Conservation (phyloP, 2,329 filamentous ascomycete genomes). For the Pezicula rhizophila region DNA sequence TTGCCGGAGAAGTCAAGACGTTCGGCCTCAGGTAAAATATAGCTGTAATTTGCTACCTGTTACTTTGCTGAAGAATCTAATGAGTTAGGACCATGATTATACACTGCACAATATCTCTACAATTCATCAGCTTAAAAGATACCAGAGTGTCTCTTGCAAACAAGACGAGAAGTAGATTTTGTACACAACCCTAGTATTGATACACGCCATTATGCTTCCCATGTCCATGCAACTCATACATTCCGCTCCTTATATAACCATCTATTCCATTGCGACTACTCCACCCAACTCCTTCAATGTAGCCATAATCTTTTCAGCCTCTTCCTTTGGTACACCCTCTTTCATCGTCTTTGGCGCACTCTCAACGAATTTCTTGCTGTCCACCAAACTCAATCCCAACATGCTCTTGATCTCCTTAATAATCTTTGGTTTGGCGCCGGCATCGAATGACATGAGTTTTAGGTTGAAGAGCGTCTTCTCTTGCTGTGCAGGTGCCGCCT, state of each 20-base stretch:
- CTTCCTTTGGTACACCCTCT: constrained; percentile 97
- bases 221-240: constrained; percentile 16
- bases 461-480: constrained; percentile 98
- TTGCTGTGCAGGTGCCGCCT: constrained; percentile 79
- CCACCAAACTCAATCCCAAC: constrained; percentile 90
- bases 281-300: constrained; percentile 90
- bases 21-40: too few species aligned
- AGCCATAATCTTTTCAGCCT: constrained; percentile 97
- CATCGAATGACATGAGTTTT: constrained; percentile 87
- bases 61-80: too few species aligned
- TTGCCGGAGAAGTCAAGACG: too few species aligned
- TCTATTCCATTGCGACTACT: constrained; percentile 84
- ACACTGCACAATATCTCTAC: too few species aligned
- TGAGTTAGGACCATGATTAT: too few species aligned
- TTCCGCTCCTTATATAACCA: constrained; percentile 5
- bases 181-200: constrained; percentile 28
- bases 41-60: too few species aligned
- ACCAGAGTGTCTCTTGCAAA: too few species aligned
- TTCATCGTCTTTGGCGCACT: constrained; percentile 97
- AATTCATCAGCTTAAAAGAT: too few species aligned
- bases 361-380: constrained; percentile 99
- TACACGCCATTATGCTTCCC: constrained; percentile 21
- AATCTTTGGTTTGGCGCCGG: constrained; percentile 89
- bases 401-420: constrained; percentile 99
- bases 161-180: constrained; percentile 18